A percentile compares a stretch with the other conserved stretches of the same genome.
Conservation (phyloP, 306 rosid genomes). For the Rosa multiflora region DNA sequence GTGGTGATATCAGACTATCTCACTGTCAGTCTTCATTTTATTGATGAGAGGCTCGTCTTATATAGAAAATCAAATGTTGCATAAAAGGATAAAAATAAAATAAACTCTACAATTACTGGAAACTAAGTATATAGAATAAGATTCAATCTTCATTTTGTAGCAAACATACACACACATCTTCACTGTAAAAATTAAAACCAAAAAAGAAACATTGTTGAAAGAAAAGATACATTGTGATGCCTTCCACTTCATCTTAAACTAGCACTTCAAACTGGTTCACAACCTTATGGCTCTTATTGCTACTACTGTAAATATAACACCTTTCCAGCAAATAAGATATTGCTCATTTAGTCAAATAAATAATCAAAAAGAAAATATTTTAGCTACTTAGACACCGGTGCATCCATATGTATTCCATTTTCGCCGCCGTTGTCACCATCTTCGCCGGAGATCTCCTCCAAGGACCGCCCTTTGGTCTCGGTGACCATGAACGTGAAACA, state of each 20-base stretch:
- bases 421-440: conserved; percentile 30
- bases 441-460: conserved; percentile 85
- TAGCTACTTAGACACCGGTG: neutral
- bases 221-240: too few relatives aligned
- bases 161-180: neutral
- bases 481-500: conserved; percentile 52
- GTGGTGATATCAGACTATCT: too few relatives aligned
- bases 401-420: conserved; percentile 18
- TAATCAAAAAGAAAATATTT: neutral
- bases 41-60: too few relatives aligned
- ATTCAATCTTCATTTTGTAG: neutral
- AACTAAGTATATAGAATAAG: too few relatives aligned
- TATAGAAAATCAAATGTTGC: too few relatives aligned
- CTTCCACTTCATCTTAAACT: too few relatives aligned
- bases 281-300: neutral
- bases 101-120: too few relatives aligned
- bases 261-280: neutral
- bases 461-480: conserved; percentile 70
- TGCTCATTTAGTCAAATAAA: too few relatives aligned
- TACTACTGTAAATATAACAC: too few relatives aligned
- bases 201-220: too few relatives aligned
- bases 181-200: neutral
- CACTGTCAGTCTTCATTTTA: too few relatives aligned
- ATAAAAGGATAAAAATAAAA: too few relatives aligned
- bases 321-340: neutral